Evolutionary conservation across 2,329 filamentous ascomycete genomes (phyloP).

Genomic region (Colletotrichum sp.): DNA sequence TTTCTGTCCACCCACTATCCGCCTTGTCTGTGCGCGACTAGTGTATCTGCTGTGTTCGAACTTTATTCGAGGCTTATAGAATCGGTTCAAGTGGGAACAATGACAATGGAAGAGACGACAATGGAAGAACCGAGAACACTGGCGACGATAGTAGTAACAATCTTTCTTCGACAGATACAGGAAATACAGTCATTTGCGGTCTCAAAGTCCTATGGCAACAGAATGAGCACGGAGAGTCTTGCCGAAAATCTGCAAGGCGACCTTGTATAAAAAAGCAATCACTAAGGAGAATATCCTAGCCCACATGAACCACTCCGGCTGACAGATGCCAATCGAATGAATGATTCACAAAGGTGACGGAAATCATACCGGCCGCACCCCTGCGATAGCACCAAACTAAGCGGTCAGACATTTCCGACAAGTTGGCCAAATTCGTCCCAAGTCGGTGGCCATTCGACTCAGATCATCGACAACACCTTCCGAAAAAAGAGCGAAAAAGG

Average conservation of each 20-base stretch:
- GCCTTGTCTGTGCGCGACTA: fast-evolving
- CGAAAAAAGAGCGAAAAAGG: background rate
- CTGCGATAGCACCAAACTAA: background rate
- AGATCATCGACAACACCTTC: background rate
- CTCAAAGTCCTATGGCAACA: background rate
- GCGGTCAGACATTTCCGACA: background rate
- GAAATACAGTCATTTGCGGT: background rate
- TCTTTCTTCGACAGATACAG: background rate
- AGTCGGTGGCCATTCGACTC: background rate
- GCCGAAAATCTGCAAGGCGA: background rate
- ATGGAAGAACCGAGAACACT: background rate
- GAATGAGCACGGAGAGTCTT: background rate
- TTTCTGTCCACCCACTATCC: background rate
- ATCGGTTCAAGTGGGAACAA: background rate
- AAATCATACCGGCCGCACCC: background rate
- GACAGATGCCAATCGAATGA: background rate
- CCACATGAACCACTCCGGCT: background rate
- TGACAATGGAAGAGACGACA: background rate
- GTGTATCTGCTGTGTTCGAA: conserved; percentile 30
- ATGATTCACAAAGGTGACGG: background rate
- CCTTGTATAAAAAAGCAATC: background rate
- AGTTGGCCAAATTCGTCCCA: background rate
- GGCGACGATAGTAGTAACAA: background rate
- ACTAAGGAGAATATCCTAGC: background rate
- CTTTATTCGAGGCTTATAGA: fast-evolving